A percentile compares a stretch with the other conserved stretches of the same genome.
Conservation (phyloP, 768 basidiomycete species). For the Termitomyces sp. region DNA sequence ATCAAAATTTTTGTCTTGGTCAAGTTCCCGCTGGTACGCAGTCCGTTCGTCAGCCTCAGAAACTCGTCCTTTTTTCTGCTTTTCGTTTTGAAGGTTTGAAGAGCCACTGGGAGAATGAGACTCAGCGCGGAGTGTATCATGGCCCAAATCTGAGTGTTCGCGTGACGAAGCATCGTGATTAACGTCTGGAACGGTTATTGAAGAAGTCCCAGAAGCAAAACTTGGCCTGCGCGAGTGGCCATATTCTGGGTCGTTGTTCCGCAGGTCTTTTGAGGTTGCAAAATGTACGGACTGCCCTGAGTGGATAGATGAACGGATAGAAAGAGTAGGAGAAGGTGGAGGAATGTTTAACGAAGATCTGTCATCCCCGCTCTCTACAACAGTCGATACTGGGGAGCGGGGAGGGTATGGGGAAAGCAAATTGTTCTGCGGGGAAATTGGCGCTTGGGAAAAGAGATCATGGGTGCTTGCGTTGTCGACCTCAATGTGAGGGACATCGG, state of each 20-base stretch:
- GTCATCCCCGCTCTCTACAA: conserved; percentile 30
- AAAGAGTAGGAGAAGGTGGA: conserved; percentile 77
- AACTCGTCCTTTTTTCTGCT: conserved; percentile 19
- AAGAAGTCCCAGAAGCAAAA: conserved; percentile 42
- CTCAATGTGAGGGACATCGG: conserved; percentile 2
- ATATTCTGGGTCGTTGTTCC: conserved; percentile 57
- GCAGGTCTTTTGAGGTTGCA: conserved; percentile 45
- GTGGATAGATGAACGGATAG: conserved; percentile 45
- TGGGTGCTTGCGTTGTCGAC: not conserved
- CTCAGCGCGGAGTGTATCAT: conserved; percentile 27
- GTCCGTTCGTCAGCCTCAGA: conserved; percentile 22
- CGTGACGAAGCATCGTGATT: conserved; percentile 12
- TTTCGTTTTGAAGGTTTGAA: conserved; percentile 17
- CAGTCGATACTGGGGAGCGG: not conserved
- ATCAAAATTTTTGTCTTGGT: conserved; percentile 39
- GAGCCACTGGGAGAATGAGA: conserved; percentile 29
- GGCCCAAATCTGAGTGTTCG: conserved; percentile 21
- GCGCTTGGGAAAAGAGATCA: not conserved
- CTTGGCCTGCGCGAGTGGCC: conserved; percentile 52
- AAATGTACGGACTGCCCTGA: conserved; percentile 42
- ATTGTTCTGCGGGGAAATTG: not conserved
- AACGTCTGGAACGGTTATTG: conserved; percentile 46
- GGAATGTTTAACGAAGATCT: conserved; percentile 12
- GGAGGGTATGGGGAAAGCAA: conserved; percentile 23
- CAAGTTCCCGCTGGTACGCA: conserved; percentile 28